Evolutionary conservation across 2,329 filamentous ascomycete species (phyloP).

Genomic region (Pseudopithomyces chartarum): DNA sequence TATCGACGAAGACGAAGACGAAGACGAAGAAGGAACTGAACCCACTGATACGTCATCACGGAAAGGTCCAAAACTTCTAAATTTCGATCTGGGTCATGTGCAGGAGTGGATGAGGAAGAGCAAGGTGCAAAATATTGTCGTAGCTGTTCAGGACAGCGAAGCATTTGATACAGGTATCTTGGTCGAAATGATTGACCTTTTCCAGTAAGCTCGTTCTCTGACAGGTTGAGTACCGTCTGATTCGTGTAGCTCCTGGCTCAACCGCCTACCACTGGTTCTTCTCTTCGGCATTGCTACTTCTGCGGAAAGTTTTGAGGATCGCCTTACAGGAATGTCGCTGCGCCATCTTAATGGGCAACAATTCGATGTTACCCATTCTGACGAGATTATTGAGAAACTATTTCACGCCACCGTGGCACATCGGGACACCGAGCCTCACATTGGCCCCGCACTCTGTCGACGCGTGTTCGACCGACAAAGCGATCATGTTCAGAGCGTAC

Average conservation of each 20-base stretch:
- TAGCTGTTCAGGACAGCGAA: conserved; percentile 82
- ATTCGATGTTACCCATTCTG: conserved; percentile 77
- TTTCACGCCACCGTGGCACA: conserved; percentile 69
- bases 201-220: conserved; percentile 59
- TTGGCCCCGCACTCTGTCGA: conserved; percentile 68
- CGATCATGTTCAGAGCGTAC: conserved; percentile 77
- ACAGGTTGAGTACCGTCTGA: conserved; percentile 21
- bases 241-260: conserved; percentile 64
- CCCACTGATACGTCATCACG: conserved; percentile 20
- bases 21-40: conserved; percentile 45
- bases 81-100: conserved; percentile 78
- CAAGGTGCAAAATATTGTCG: conserved; percentile 64
- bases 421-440: conserved; percentile 59
- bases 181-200: conserved; percentile 70
- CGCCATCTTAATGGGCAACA: conserved; percentile 71
- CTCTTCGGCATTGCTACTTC: conserved; percentile 83
- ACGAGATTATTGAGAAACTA: conserved; percentile 72
- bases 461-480: conserved; percentile 73
- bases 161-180: conserved; percentile 77
- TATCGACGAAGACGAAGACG: conserved; percentile 65
- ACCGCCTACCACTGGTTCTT: conserved; percentile 76
- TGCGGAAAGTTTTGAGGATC: conserved; percentile 76
- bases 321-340: conserved; percentile 71
- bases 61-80: conserved; percentile 70
- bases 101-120: conserved; percentile 63